Percentiles rank a stretch among this genome's conserved stretches.
Evolutionary conservation across 345 rosid species (phyloP).

Genomic region (Pistacia integerrima): DNA sequence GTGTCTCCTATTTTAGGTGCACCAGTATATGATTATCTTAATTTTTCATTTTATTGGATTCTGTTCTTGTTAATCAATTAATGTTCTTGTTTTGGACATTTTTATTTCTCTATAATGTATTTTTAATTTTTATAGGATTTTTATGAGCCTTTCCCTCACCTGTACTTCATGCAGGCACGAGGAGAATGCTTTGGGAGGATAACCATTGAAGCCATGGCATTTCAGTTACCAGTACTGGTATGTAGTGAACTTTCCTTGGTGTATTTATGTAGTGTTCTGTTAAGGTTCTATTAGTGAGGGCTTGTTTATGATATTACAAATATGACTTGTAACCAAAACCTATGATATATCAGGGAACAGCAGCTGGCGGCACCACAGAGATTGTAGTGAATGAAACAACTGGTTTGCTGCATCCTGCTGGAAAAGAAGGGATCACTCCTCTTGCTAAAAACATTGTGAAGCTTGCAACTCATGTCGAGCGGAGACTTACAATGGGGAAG

Average conservation of each 20-base stretch:
- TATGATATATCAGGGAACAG: constrained; percentile 36
- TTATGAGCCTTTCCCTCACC: not conserved
- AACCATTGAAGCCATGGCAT: constrained; percentile 66
- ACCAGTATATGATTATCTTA: not conserved
- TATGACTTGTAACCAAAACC: not conserved
- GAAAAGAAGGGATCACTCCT: constrained; percentile 44
- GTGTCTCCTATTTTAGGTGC: not conserved
- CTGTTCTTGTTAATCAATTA: not conserved
- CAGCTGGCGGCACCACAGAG: constrained; percentile 58
- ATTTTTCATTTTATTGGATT: not conserved
- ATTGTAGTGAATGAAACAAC: constrained; percentile 53
- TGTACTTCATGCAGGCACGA: constrained; percentile 32
- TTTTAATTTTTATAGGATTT: not conserved
- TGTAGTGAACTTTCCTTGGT: constrained; percentile 9
- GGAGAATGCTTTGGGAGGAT: constrained; percentile 69
- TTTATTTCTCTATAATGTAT: not conserved
- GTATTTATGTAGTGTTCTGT: not conserved
- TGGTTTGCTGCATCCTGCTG: constrained; percentile 48
- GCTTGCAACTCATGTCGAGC: constrained; percentile 49
- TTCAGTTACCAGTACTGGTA: constrained; percentile 61
- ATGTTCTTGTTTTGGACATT: not conserved
- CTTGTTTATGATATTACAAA: constrained; percentile 9
- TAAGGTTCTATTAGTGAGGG: not conserved
- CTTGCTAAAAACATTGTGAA: constrained; percentile 48
- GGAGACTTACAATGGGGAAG: constrained; percentile 59